Evolutionary conservation across 2,329 filamentous ascomycete species (phyloP), one percentile per base, ranked within the genome.

Genomic region (Ascochyta lentis): DNA sequence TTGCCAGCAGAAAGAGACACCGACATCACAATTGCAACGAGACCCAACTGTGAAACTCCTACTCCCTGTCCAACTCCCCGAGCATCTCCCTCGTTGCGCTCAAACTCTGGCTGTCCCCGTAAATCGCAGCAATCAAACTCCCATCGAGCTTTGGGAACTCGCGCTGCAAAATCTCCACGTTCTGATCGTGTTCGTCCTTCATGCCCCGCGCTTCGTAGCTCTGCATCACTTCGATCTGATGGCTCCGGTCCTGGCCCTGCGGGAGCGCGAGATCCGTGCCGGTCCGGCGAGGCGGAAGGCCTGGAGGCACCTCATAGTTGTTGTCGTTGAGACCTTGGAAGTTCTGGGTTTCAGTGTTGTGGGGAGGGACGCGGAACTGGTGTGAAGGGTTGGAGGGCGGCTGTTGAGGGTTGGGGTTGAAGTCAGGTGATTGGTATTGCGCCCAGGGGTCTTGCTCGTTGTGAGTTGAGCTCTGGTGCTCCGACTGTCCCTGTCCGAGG

Each of bases 91-190:
- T 71, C 54, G 77, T 77, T n/a, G 72, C 77, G 19, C 72, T 71
- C 60, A 79, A 50, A 58, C 68, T 73, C 65, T 77, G 72, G 24
- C 69, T 72, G 59, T 80, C 78, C 6, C 72, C 70, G 57, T 79
- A 80, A 39, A 80, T 72, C n/a, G 78, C 78, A 10, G 78, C 78
- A 57, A 80, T 77, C 63, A 80, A 57, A 52, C 71, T 76, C 2
- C 75, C 72, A 62, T 80, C 78, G n/a, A 80, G 63, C n/a, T 63
- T 68, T 1, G 78, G 78, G 49, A 78, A 80, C 65, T 80, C 77
- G 15, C 72, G 56, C 66, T 77, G 72, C 61, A 80, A 59, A 27
- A 69, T 70, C 56, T 73, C 77, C 23, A 79, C 74, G 55, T 80
- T 76, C 22, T 69, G 65, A 48, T 80, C 78, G 34, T 76, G 72